Evolutionary conservation across 148 eudicot species (phyloP).

Genomic region (Nepenthes mirabilis): DNA sequence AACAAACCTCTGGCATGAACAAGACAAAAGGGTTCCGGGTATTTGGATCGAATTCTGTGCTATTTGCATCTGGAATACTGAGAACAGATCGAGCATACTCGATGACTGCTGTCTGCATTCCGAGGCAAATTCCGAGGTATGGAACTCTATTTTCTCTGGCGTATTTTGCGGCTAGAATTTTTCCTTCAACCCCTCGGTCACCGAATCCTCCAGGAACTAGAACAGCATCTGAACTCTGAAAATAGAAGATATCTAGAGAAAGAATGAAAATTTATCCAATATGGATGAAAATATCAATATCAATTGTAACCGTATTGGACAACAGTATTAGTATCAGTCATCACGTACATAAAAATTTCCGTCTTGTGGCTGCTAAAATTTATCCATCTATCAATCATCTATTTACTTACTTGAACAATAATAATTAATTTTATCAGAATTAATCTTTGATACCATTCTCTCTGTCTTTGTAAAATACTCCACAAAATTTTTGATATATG

Average conservation of each 20-base stretch:
- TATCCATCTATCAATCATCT: too few relatives aligned
- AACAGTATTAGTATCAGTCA: too few relatives aligned
- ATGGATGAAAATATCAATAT: too few relatives aligned
- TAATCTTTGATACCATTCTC: too few relatives aligned
- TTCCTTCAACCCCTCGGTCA: slow-evolving; percentile 96
- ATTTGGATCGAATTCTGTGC: slow-evolving; percentile 73
- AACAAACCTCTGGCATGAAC: slow-evolving; percentile 88
- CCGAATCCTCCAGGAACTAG: slow-evolving; percentile 99
- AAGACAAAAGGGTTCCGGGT: slow-evolving; percentile 61
- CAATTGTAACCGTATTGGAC: too few relatives aligned
- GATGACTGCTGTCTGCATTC: slow-evolving; percentile 93
- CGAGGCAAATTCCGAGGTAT: slow-evolving; percentile 86
- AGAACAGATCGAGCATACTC: slow-evolving; percentile 83
- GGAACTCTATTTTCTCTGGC: slow-evolving; percentile 84
- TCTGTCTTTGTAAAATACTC: too few relatives aligned
- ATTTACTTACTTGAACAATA: too few relatives aligned
- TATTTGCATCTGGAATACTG: slow-evolving; percentile 66
- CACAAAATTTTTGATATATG: too few relatives aligned
- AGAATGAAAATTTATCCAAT: neutral
- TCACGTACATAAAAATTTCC: too few relatives aligned
- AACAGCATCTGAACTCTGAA: slow-evolving; percentile 78
- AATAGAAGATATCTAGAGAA: slow-evolving; percentile 4
- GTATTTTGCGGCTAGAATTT: slow-evolving; percentile 85
- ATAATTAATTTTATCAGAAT: too few relatives aligned
- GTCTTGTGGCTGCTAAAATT: too few relatives aligned